Conservation (phyloP, 176 grass and related monocot genomes). For the Eremochloa ophiuroides region DNA sequence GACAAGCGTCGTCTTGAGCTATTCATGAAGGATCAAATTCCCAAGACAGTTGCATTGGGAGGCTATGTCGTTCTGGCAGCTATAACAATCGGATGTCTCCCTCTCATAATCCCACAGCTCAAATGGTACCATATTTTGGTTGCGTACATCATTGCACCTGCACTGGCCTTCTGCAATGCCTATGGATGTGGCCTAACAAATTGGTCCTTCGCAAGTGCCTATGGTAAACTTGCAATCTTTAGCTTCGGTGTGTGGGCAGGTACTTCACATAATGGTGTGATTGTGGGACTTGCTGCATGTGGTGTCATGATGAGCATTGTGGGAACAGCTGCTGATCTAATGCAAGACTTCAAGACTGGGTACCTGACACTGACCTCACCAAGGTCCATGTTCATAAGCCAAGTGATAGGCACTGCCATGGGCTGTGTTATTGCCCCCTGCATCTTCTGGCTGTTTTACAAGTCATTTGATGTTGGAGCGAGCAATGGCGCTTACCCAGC, state of each 20-base stretch:
- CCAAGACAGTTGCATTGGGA: constrained; percentile 36
- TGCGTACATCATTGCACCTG: constrained; percentile 49
- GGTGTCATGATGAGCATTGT: constrained; percentile 86
- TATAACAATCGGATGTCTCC: constrained; percentile 41
- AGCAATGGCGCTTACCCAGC: constrained; percentile 41
- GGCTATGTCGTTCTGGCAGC: constrained; percentile 43
- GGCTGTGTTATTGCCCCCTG: constrained; percentile 49
- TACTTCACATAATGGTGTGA: constrained; percentile 52
- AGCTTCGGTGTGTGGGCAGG: constrained; percentile 60
- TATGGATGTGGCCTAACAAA: constrained; percentile 74
- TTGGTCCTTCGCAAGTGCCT: constrained; percentile 62
- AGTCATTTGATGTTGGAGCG: constrained; percentile 46
- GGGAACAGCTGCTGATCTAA: constrained; percentile 63
- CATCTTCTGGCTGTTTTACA: constrained; percentile 64
- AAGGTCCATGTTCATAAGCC: constrained; percentile 75
- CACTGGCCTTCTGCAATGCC: constrained; percentile 82
- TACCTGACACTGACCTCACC: constrained; percentile 73
- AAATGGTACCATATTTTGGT: constrained; percentile 78
- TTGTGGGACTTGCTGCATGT: constrained; percentile 56
- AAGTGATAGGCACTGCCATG: constrained; percentile 68
- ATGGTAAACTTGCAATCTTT: constrained; percentile 77
- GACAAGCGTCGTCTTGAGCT: constrained; percentile 54
- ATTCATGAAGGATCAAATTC: constrained; percentile 69
- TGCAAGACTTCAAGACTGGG: constrained; percentile 88
- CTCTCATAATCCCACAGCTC: constrained; percentile 56